phyloP scores from a whole-genome alignment of 2,329 filamentous ascomycete genomes.

The Pyricularia grisea region DNA sequence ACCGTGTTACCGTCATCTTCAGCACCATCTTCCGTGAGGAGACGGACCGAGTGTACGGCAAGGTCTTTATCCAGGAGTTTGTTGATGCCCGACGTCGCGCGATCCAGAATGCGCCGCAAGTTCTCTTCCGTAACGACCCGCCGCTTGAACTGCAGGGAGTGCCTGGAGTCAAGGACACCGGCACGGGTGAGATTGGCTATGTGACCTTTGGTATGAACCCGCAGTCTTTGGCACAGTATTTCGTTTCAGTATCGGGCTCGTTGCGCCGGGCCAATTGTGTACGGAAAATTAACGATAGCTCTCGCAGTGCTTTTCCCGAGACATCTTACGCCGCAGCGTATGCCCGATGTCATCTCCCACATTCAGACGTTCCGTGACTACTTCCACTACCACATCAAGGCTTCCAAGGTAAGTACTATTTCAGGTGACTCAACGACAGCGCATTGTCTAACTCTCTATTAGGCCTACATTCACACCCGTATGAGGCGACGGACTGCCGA shows the following conservation, averaged over 20 bases:
- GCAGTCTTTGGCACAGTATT: background rate
- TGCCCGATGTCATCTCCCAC: slow-evolving; percentile 93
- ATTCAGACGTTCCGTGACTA: slow-evolving; percentile 99
- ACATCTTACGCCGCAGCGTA: slow-evolving; percentile 81
- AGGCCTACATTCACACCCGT: slow-evolving; percentile 94
- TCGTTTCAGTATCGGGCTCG: background rate
- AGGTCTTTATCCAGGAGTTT: slow-evolving; percentile 98
- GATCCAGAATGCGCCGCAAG: slow-evolving; percentile 96
- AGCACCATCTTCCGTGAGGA: slow-evolving; percentile 97
- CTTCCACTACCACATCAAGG: slow-evolving; percentile 99
- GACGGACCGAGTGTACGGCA: slow-evolving; percentile 93
- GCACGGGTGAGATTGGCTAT: slow-evolving; percentile 85
- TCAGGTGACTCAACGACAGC: background rate
- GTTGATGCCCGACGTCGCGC: slow-evolving; percentile 90
- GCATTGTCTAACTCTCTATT: background rate
- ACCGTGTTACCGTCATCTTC: slow-evolving; percentile 98
- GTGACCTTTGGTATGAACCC: slow-evolving; percentile 78
- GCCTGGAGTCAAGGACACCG: slow-evolving; percentile 67
- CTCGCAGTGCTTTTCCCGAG: slow-evolving; percentile 80
- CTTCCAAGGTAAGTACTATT: slow-evolving; percentile 60
- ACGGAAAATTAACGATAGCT: background rate
- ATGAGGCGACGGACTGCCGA: slow-evolving; percentile 97
- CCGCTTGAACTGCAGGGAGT: slow-evolving; percentile 85
- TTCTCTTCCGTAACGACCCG: slow-evolving; percentile 90
- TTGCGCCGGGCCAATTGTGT: background rate